These are phyloP conservation scores for Phialocephala sp. DNA, from an alignment of 2,329 filamentous ascomycete genomes.

Conservation along the genomic window DNA sequence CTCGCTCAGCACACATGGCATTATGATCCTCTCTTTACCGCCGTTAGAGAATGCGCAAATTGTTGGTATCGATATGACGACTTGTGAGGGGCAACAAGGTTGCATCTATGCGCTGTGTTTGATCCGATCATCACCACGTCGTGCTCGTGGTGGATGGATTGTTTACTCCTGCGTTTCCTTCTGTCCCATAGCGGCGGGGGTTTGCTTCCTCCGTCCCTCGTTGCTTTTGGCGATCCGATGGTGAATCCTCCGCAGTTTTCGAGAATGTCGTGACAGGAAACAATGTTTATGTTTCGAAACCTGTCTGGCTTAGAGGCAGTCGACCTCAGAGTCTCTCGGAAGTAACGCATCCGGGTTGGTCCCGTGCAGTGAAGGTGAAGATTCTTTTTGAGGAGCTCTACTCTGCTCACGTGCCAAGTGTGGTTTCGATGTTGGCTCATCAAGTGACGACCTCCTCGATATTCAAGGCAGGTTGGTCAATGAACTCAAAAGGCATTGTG, in stretches of 20 bases:
- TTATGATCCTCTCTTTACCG: constrained; percentile 30
- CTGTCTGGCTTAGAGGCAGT: constrained; percentile 2
- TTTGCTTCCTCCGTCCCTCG: constrained; percentile 17
- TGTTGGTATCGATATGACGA: constrained; percentile 25
- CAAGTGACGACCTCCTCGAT: neutral
- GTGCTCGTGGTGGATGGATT: constrained; percentile 19
- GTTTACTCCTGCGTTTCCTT: constrained; percentile 26
- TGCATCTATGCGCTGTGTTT: constrained; percentile 28
- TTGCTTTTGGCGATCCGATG: constrained; percentile 16
- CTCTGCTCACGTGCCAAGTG: neutral
- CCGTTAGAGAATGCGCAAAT: constrained; percentile 28
- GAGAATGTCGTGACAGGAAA: constrained; percentile 13
- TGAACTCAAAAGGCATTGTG: neutral
- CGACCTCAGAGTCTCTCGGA: neutral
- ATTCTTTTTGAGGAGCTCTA: neutral
- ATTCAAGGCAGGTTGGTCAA: neutral
- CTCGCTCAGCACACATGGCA: constrained; percentile 23
- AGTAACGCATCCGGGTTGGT: neutral
- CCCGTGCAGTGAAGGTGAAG: neutral
- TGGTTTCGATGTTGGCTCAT: constrained; percentile 8
- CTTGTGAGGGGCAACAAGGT: constrained; percentile 22
- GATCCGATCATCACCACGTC: constrained; percentile 24
- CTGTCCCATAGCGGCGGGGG: constrained; percentile 12
- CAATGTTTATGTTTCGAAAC: constrained; percentile 28
- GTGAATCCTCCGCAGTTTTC: constrained; percentile 26